phyloP scores from a whole-genome alignment of 2,329 filamentous ascomycete genomes.

The Sphaerulina musiva region DNA sequence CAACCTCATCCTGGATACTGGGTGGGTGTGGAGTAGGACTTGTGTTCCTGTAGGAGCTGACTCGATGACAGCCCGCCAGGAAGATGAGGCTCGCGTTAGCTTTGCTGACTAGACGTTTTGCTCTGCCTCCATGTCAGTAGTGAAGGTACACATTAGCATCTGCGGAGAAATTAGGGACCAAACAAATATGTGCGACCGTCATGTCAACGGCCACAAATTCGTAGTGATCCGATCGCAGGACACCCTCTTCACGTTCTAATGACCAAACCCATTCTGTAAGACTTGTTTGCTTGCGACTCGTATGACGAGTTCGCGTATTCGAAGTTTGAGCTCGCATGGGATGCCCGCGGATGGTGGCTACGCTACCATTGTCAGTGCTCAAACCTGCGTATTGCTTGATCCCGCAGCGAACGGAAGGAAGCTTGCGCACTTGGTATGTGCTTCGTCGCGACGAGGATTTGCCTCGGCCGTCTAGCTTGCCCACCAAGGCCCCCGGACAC shows the following conservation, averaged over 20 bases:
- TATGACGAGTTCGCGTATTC: neutral
- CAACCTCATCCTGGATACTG: slow-evolving; percentile 1
- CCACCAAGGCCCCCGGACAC: too few species aligned
- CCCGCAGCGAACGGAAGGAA: neutral
- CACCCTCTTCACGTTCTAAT: slow-evolving; percentile 3
- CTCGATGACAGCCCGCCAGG: neutral
- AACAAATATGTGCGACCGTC: slow-evolving; percentile 6
- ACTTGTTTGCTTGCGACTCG: slow-evolving; percentile 6
- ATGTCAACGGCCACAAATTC: slow-evolving; percentile 6
- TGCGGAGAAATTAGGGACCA: slow-evolving; percentile 9
- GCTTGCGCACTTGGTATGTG: too few species aligned
- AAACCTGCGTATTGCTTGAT: neutral
- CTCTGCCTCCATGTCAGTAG: neutral
- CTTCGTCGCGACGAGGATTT: too few species aligned
- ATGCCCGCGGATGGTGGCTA: neutral
- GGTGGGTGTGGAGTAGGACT: neutral
- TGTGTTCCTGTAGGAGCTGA: neutral
- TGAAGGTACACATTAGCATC: slow-evolving; percentile 4
- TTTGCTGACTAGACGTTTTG: neutral
- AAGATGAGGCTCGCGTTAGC: neutral
- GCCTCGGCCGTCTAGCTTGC: neutral
- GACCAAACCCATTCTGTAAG: neutral
- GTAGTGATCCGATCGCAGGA: slow-evolving; percentile 2
- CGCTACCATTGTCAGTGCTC: neutral
- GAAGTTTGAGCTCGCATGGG: neutral